A percentile compares a stretch with the other conserved stretches of the same genome.
phyloP scores from a whole-genome alignment of 1,284 basidiomycete genomes.

The Ceraceosorus guamensis region DNA sequence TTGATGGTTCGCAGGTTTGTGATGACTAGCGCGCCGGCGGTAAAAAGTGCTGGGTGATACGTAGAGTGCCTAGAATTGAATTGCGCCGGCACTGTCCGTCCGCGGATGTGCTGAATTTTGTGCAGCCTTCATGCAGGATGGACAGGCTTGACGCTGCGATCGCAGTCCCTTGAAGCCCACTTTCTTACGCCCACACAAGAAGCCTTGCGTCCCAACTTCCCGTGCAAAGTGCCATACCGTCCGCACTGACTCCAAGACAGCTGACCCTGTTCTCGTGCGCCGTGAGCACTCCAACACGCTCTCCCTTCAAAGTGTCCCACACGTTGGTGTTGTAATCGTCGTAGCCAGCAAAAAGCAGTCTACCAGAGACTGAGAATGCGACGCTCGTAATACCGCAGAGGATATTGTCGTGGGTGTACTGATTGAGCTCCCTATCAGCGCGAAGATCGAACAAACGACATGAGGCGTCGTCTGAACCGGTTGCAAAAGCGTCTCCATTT shows the following conservation, averaged over 20 bases:
- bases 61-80: too few relatives aligned
- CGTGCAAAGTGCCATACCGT: constrained; percentile 96
- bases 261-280: constrained; percentile 97
- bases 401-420: constrained; percentile 96
- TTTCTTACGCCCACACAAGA: constrained; percentile 48
- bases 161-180: too few relatives aligned
- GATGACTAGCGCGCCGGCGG: too few relatives aligned
- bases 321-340: constrained; percentile 99
- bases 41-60: too few relatives aligned
- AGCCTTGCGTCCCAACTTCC: constrained; percentile 96
- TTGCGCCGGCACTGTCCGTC: too few relatives aligned
- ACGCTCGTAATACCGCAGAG: constrained; percentile 97
- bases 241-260: constrained; percentile 87
- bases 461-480: constrained; percentile 96
- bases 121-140: too few relatives aligned
- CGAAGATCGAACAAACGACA: constrained; percentile 96
- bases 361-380: constrained; percentile 91
- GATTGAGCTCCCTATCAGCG: constrained; percentile 90
- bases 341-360: constrained; percentile 94
- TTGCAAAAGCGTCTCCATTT: constrained; percentile 95
- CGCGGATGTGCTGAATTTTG: too few relatives aligned
- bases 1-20: too few relatives aligned
- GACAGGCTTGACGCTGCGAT: too few relatives aligned
- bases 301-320: constrained; percentile 97
- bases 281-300: constrained; percentile 89